phyloP scores from a whole-genome alignment of 805 yeast species.

The Lachancea cidri region DNA sequence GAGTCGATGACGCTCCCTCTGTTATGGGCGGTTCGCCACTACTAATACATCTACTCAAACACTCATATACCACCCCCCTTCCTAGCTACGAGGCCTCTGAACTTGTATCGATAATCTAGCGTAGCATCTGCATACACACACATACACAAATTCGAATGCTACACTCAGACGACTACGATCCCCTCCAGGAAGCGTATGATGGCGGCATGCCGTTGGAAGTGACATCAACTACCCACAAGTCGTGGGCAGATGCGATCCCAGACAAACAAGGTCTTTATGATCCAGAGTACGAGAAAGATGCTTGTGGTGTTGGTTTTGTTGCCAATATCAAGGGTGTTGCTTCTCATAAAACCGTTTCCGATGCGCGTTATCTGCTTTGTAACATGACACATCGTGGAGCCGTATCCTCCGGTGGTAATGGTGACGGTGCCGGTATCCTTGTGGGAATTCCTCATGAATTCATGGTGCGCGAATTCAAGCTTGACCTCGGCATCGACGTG shows the following conservation, averaged over 20 bases:
- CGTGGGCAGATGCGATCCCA: slow-evolving; percentile 93
- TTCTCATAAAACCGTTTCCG: slow-evolving; percentile 89
- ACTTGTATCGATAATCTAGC: background rate
- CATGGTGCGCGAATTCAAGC: slow-evolving; percentile 76
- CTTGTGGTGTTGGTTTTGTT: slow-evolving; percentile 98
- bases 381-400: slow-evolving; percentile 99
- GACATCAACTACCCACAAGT: slow-evolving; percentile 42
- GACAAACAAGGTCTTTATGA: slow-evolving; percentile 84
- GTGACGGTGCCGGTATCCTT: slow-evolving; percentile 98
- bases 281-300: slow-evolving; percentile 91
- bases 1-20: too few relatives aligned
- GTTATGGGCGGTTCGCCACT: background rate
- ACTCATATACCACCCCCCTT: too few relatives aligned
- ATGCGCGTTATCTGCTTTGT: slow-evolving; percentile 80
- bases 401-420: slow-evolving; percentile 93
- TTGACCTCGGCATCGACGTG: slow-evolving; percentile 57
- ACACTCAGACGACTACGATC: slow-evolving; percentile 25
- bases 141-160: slow-evolving; percentile 5
- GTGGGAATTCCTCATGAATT: slow-evolving; percentile 88
- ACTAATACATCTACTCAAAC: background rate
- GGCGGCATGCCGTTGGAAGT: slow-evolving; percentile 24
- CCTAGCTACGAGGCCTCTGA: background rate
- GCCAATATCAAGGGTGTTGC: slow-evolving; percentile 85
- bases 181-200: slow-evolving; percentile 26
- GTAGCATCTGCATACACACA: background rate